Conservation (phyloP, 129 eudicot genomes). For the Ambrosia trifida region DNA sequence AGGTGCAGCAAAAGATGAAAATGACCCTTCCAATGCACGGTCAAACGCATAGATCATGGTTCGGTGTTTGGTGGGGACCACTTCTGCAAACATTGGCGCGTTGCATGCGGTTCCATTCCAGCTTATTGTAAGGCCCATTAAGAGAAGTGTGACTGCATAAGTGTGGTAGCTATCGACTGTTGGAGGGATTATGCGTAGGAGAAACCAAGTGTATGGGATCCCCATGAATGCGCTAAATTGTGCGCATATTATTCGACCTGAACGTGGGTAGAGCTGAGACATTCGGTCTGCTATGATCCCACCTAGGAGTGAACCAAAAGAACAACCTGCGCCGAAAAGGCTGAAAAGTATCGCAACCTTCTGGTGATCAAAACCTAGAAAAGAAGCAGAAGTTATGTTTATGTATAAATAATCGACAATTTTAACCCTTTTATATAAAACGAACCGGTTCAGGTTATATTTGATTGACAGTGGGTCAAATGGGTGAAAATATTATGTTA, state of each 20-base stretch:
- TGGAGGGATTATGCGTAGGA: conserved; percentile 70
- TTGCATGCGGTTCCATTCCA: conserved; percentile 90
- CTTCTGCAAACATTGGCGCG: conserved; percentile 97
- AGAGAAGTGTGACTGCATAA: conserved; percentile 66
- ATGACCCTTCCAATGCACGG: conserved; percentile 88
- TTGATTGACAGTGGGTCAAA: not conserved
- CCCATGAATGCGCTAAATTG: conserved; percentile 95
- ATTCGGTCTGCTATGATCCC: conserved; percentile 78
- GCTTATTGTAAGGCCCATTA: conserved; percentile 90
- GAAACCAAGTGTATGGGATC: conserved; percentile 87
- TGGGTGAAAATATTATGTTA: not conserved
- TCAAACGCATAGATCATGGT: conserved; percentile 98
- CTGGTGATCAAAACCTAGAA: conserved; percentile 86
- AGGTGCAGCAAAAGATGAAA: conserved; percentile 95
- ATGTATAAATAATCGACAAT: not conserved
- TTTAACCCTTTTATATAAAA: not conserved
- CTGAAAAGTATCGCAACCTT: conserved; percentile 76
- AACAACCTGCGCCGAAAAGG: conserved; percentile 75
- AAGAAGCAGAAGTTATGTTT: not conserved
- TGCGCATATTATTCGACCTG: conserved; percentile 89
- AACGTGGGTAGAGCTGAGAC: conserved; percentile 70
- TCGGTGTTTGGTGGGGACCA: conserved; percentile 85
- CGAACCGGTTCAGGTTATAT: not conserved
- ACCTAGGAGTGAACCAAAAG: conserved; percentile 81
- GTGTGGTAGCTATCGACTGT: conserved; percentile 57